Percentiles rank a stretch among this genome's conserved stretches.
Conservation (phyloP, 2,329 filamentous ascomycete genomes). For the Cyanodermella asteris region DNA sequence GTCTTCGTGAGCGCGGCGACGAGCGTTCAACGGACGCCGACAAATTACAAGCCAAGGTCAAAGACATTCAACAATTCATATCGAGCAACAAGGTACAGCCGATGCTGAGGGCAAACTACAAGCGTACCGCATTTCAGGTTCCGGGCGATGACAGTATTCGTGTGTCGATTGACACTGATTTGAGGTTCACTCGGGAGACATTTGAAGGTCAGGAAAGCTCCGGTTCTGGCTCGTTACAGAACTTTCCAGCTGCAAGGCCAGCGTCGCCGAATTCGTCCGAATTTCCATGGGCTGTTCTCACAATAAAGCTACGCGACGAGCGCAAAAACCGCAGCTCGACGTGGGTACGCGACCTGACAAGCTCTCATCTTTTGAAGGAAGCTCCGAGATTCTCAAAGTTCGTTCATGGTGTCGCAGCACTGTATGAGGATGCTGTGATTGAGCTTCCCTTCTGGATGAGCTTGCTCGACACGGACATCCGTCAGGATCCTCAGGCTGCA, state of each 20-base stretch:
- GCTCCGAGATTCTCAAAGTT: constrained; percentile 91
- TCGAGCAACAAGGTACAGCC: constrained; percentile 58
- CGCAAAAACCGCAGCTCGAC: constrained; percentile 43
- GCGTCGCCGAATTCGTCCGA: too few species aligned
- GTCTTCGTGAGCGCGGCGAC: constrained; percentile 58
- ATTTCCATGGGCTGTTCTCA: constrained; percentile 77
- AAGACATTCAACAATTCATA: constrained; percentile 62
- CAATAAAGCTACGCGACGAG: constrained; percentile 68
- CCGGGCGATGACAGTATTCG: constrained; percentile 76
- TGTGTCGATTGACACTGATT: constrained; percentile 75
- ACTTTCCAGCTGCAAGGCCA: constrained; percentile 79
- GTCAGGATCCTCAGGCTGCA: constrained; percentile 71
- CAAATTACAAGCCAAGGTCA: constrained; percentile 47
- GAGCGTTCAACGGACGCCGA: constrained; percentile 44
- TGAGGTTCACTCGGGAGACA: constrained; percentile 4
- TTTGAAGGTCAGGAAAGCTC: constrained; percentile 5
- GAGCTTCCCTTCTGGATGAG: constrained; percentile 90
- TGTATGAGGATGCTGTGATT: constrained; percentile 94
- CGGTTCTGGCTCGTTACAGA: too few species aligned
- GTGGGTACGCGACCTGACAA: constrained; percentile 84
- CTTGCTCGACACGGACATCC: constrained; percentile 79
- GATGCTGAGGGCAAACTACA: constrained; percentile 77
- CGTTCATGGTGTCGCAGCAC: constrained; percentile 69
- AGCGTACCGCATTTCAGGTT: constrained; percentile 87
- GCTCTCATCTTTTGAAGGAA: constrained; percentile 76